Percentiles rank a stretch among this genome's conserved stretches.
phyloP scores from a whole-genome alignment of 2,329 filamentous ascomycete genomes.

The Rugonectria rugulosa region DNA sequence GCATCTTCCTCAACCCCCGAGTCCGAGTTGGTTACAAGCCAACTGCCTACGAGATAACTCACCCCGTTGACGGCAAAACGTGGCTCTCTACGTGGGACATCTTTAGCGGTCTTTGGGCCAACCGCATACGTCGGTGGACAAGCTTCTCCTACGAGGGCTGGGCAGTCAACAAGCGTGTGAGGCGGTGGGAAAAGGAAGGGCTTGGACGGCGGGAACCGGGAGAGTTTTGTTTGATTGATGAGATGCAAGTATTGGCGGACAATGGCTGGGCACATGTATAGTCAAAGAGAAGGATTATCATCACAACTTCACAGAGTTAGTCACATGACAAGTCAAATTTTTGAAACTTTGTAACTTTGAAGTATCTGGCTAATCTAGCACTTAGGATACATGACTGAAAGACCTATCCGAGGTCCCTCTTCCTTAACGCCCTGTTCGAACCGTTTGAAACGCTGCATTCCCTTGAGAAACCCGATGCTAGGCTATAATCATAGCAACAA shows the following conservation, averaged over 20 bases:
- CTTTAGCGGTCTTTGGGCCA: constrained; percentile 65
- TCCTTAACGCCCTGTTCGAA: no score
- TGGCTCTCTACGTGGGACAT: constrained; percentile 60
- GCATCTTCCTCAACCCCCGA: constrained; percentile 73
- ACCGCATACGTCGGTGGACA: constrained; percentile 58
- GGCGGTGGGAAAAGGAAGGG: constrained; percentile 47
- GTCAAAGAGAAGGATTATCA: not conserved
- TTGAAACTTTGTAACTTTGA: no score
- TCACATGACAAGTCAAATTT: not conserved
- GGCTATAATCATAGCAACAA: not conserved
- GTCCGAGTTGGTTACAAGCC: constrained; percentile 72
- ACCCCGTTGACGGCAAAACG: constrained; percentile 42
- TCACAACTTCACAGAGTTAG: not conserved
- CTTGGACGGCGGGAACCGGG: constrained; percentile 53
- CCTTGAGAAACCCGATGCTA: not conserved
- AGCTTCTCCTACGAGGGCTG: constrained; percentile 39
- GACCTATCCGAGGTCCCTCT: no score
- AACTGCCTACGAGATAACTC: constrained; percentile 59
- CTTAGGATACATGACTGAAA: no score
- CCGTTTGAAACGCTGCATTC: no score
- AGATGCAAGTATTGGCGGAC: constrained; percentile 65
- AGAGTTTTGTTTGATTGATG: constrained; percentile 63
- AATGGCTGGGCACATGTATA: constrained; percentile 67
- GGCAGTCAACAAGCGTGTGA: constrained; percentile 48
- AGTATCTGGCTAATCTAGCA: no score